These are phyloP conservation scores for Trebouxia sp. DNA, from an alignment of 139 green algal genomes.

Conservation along the genomic window DNA sequence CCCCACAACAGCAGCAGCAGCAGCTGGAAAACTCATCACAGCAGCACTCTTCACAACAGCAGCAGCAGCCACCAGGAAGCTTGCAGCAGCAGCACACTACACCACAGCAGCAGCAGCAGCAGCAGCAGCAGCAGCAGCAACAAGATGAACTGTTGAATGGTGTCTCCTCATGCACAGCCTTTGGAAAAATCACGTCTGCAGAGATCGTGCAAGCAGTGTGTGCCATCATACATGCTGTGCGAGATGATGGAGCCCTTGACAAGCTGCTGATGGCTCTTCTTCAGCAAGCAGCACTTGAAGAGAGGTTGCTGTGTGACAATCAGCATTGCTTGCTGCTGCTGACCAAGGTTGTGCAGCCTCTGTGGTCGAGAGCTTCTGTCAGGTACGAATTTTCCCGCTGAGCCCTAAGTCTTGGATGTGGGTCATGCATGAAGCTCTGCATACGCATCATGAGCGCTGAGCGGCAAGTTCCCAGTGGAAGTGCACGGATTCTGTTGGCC, in stretches of 20 bases:
- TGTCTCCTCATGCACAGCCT: background rate
- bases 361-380: background rate
- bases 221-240: background rate
- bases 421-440: no score
- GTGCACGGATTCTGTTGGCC: no score
- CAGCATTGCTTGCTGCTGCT: no score
- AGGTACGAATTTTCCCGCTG: background rate
- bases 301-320: background rate
- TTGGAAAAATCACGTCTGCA: background rate
- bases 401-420: no score
- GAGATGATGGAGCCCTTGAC: background rate
- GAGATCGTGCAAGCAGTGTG: background rate
- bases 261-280: background rate
- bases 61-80: no score
- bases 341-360: background rate
- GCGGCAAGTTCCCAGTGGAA: no score
- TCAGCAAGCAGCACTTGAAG: background rate
- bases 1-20: background rate
- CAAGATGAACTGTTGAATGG: background rate
- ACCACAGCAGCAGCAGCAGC: background rate
- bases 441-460: no score
- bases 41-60: background rate
- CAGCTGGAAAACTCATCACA: background rate
- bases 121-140: slow-evolving; percentile 1
- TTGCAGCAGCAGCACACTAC: slow-evolving; percentile 24